A percentile compares a stretch with the other conserved stretches of the same genome.
Conservation (phyloP, 129 eudicot species). For the Pseudognaphalium luteoalbum region DNA sequence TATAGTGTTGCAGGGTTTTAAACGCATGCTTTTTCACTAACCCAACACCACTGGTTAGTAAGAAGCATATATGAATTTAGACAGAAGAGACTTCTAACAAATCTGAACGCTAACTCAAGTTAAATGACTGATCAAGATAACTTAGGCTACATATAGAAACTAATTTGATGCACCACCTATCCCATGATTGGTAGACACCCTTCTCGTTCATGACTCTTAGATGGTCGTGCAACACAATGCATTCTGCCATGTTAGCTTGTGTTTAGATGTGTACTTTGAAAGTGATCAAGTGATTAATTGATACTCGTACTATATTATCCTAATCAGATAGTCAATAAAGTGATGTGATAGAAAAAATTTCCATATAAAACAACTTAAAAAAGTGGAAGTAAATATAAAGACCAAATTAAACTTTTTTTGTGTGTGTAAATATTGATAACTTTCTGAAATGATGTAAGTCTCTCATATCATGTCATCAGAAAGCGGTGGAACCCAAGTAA, state of each 20-base stretch:
- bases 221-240: not conserved
- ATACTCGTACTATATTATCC: not conserved
- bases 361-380: not conserved
- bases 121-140: not conserved
- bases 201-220: not conserved
- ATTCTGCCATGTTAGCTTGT: not conserved
- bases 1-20: not conserved
- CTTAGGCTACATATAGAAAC: not conserved
- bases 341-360: not conserved
- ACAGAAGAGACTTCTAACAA: not conserved
- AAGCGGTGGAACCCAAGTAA: not conserved
- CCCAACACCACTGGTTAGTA: not conserved
- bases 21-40: not conserved
- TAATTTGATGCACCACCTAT: not conserved
- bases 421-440: not conserved
- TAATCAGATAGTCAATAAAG: not conserved
- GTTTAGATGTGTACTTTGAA: not conserved
- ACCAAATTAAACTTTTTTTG: not conserved
- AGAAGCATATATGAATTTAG: not conserved
- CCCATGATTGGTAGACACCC: not conserved
- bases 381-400: not conserved
- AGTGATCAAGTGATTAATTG: not conserved
- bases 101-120: not conserved
- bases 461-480: not conserved
- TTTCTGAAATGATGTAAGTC: not conserved